Evolutionary conservation across 2,329 filamentous ascomycete genomes (phyloP), one percentile per base, ranked within the genome.

Genomic region (Venturia carpophila): DNA sequence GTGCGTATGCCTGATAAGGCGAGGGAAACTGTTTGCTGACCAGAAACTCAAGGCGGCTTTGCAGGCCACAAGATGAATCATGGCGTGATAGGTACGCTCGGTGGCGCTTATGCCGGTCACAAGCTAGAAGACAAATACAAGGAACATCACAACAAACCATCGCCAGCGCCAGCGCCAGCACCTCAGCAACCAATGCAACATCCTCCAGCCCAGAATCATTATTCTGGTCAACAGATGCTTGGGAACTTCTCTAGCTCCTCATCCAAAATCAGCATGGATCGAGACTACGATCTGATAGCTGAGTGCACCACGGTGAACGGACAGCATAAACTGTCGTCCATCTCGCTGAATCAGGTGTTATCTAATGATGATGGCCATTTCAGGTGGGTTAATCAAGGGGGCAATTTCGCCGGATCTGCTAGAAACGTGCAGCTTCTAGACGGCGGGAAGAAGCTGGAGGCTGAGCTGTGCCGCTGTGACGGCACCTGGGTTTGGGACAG

Each of bases 71-170:
- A 65, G 24, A 58, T 65, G 41, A 37, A 65, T 52, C 64, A 65
- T 30, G 64, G 64, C n/a, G 10, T 65, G 3, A 42, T 65, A 49
- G 64, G 64, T 15, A 52, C 64, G 9, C 17, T 65, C 7, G 64
- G 64, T 19, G 64, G 64, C 15, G 64, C 64, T 17, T 65, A 65
- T 41, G 64, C 60, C 11, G 64, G 60, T 43, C 64, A 66, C 34
- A 63, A 66, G 30, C 64, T 63, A 15, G 64, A 66, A 45, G 60
- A 62, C n/a, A 41, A 43, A 52, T 66, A 55, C 60, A 62, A 66
- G 34, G 60, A 66, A 9, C 64, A 63, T 30, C 41, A 55, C 19
- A 58, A 24, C n/a, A 39, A 41, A n/a, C 52, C 52, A 10, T 21
- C 27, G 30, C 30, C 52, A 10, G 21, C 27, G 30, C 30, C 52